Percentiles rank a stretch among this genome's conserved stretches.
Conservation (phyloP, 2,329 filamentous ascomycete genomes). For the Didymella glomerata region DNA sequence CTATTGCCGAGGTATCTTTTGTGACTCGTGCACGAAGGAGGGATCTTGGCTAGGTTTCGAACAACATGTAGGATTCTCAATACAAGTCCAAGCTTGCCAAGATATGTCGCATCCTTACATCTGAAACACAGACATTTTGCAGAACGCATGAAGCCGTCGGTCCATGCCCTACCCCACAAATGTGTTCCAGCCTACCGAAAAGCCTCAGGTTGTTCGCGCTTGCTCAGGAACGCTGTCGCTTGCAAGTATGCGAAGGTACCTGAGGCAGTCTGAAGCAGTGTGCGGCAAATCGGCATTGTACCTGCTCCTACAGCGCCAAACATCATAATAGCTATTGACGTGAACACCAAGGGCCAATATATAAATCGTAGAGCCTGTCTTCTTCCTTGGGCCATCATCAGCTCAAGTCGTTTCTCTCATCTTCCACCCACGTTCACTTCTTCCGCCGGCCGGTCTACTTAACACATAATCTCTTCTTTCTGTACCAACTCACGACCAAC, state of each 20-base stretch:
- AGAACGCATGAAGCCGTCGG: conserved; percentile 3
- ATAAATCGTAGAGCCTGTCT: background rate
- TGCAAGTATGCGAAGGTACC: conserved; percentile 5
- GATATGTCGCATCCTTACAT: conserved; percentile 1
- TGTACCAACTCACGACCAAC: background rate
- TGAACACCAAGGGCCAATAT: background rate
- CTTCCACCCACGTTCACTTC: background rate
- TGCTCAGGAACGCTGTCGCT: background rate
- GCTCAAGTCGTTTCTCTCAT: background rate
- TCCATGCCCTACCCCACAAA: background rate
- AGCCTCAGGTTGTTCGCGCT: background rate
- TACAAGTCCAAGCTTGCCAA: background rate
- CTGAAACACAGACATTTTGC: background rate
- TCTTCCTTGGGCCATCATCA: background rate
- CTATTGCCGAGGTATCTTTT: background rate
- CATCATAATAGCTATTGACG: background rate
- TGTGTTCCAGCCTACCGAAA: background rate
- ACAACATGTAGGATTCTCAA: background rate
- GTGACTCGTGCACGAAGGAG: background rate
- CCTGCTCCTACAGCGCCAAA: background rate
- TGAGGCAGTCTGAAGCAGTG: conserved; percentile 13
- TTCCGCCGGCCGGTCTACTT: background rate
- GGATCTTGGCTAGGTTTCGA: background rate
- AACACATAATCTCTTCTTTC: background rate
- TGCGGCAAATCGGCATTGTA: conserved; percentile 1